phyloP scores from a whole-genome alignment of 2,329 filamentous ascomycete genomes.

The Nakataea oryzae region DNA sequence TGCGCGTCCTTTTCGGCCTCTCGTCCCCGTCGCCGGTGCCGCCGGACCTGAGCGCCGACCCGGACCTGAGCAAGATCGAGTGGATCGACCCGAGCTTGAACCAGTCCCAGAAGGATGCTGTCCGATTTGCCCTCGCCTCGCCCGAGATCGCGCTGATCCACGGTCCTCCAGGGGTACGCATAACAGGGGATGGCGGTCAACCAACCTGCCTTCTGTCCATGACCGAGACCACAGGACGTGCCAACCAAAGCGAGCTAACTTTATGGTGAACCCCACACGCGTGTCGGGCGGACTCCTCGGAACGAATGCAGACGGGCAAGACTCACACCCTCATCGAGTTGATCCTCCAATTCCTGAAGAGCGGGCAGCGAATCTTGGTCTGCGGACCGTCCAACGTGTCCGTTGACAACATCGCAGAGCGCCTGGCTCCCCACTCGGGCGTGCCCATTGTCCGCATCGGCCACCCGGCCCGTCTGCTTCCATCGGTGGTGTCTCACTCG shows the following conservation, averaged over 20 bases:
- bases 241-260: background rate
- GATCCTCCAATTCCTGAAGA: conserved; percentile 78
- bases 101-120: conserved; percentile 56
- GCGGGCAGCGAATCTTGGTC: conserved; percentile 68
- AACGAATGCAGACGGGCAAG: conserved; percentile 63
- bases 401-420: conserved; percentile 96
- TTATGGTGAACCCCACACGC: background rate
- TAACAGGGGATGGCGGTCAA: too few relatives aligned
- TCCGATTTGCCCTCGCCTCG: conserved; percentile 74
- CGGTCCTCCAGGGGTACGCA: conserved; percentile 69
- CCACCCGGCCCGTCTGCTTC: conserved; percentile 82
- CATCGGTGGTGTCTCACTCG: conserved; percentile 79
- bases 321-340: conserved; percentile 94
- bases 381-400: conserved; percentile 95
- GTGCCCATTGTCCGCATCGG: conserved; percentile 82
- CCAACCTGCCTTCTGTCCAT: background rate
- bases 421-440: conserved; percentile 65
- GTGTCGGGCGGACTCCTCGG: background rate
- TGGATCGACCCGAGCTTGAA: conserved; percentile 56
- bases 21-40: conserved; percentile 39
- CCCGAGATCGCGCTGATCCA: conserved; percentile 83
- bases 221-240: too few relatives aligned
- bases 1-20: conserved; percentile 52
- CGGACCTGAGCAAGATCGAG: conserved; percentile 33
- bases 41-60: conserved; percentile 26